These are phyloP conservation scores for barley (Hordeum vulgare) DNA, from an alignment of 176 grass and related monocot species.

Conservation along the genomic window MorexV3_pseudomolecules_assembly NC_058524.1:420949488-420949987, in stretches of 20 bases:
- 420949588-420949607: not conserved
- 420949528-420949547: conserved; percentile 6
- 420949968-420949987: no score
- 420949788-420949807: no score
- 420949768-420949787: not conserved
- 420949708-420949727: conserved; percentile 17
- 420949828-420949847: no score
- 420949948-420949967: no score
- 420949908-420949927: no score
- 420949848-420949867: no score
- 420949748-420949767: not conserved
- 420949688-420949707: conserved; percentile 5
- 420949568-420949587: not conserved
- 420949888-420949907: no score
- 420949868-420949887: no score
- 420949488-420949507: not conserved
- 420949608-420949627: conserved; percentile 18
- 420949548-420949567: conserved; percentile 22
- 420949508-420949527: not conserved
- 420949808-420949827: no score
- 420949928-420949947: no score
- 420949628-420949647: conserved; percentile 38
- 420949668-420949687: not conserved
- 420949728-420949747: conserved; percentile 29
- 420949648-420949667: not conserved